Conservation (phyloP, 2,329 filamentous ascomycete genomes). For the Amauroascus verrucosus region DNA sequence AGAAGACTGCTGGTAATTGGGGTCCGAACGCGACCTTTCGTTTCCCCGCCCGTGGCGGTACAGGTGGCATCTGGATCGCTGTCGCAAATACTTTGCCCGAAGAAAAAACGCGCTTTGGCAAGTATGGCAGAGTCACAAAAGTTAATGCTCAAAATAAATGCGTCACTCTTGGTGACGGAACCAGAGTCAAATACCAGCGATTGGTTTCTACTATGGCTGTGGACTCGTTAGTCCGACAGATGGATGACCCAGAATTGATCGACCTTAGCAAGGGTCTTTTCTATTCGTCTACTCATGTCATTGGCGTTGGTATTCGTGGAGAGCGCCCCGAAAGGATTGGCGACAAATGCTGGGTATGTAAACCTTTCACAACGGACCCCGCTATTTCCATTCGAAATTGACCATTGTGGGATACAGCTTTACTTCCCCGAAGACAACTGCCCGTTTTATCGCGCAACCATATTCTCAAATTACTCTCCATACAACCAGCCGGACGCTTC, state of each 20-base stretch:
- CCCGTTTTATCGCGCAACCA: slow-evolving; percentile 98
- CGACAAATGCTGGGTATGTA: slow-evolving; percentile 91
- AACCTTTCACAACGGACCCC: background rate
- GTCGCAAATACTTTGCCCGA: slow-evolving; percentile 86
- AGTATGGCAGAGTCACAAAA: slow-evolving; percentile 71
- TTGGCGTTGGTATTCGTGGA: slow-evolving; percentile 90
- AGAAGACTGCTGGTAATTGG: slow-evolving; percentile 96
- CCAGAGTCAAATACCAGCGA: slow-evolving; percentile 80
- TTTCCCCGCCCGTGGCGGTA: slow-evolving; percentile 91
- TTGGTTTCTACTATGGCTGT: slow-evolving; percentile 94
- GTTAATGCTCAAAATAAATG: slow-evolving; percentile 78
- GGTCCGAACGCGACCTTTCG: slow-evolving; percentile 97
- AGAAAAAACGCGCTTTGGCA: slow-evolving; percentile 84
- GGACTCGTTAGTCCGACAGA: slow-evolving; percentile 73
- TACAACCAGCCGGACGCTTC: slow-evolving; percentile 85
- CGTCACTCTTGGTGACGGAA: slow-evolving; percentile 73
- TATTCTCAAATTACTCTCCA: slow-evolving; percentile 99
- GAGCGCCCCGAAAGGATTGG: slow-evolving; percentile 88
- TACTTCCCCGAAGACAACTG: slow-evolving; percentile 99
- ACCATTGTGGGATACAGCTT: slow-evolving; percentile 43
- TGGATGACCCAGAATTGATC: slow-evolving; percentile 78
- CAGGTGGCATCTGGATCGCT: slow-evolving; percentile 97
- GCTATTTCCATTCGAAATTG: background rate
- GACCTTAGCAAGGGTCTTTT: slow-evolving; percentile 79
- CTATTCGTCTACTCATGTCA: slow-evolving; percentile 95